phyloP scores from a whole-genome alignment of 768 basidiomycete species.

The Rhodotorula graminis region DNA sequence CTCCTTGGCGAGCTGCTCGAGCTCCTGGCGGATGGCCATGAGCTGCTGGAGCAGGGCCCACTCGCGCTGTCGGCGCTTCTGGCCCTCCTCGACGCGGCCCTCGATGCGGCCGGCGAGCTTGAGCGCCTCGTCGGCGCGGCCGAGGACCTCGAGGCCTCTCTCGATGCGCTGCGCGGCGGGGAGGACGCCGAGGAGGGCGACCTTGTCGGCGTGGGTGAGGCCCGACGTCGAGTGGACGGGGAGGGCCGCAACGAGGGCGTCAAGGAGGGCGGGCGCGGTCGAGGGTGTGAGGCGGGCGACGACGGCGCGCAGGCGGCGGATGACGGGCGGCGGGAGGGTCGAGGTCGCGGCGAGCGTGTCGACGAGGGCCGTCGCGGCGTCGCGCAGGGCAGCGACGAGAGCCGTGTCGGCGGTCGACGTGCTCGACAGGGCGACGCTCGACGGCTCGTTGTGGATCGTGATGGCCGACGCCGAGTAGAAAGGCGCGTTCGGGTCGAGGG shows the following conservation, averaged over 20 bases:
- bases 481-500: slow-evolving; percentile 4
- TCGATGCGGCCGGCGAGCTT: slow-evolving; percentile 15
- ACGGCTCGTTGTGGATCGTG: slow-evolving; percentile 6
- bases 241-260: slow-evolving; percentile 40
- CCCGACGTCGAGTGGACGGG: slow-evolving; percentile 21
- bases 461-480: slow-evolving; percentile 28
- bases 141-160: slow-evolving; percentile 38
- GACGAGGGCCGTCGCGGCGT: slow-evolving; percentile 8
- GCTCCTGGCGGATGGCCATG: slow-evolving; percentile 35
- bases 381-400: slow-evolving; percentile 8
- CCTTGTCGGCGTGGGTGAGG: slow-evolving; percentile 41
- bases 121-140: slow-evolving; percentile 13
- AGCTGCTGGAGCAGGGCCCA: slow-evolving; percentile 33
- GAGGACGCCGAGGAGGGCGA: slow-evolving; percentile 40
- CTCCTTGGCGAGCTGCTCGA: slow-evolving; percentile 27
- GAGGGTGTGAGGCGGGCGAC: slow-evolving; percentile 32
- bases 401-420: neutral
- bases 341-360: slow-evolving; percentile 28
- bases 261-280: slow-evolving; percentile 40
- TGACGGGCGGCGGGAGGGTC: slow-evolving; percentile 22
- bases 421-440: neutral
- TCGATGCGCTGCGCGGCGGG: slow-evolving; percentile 36
- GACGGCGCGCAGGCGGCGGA: slow-evolving; percentile 38
- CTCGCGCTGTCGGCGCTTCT: slow-evolving; percentile 20
- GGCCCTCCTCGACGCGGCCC: slow-evolving; percentile 17